Base-by-base conservation (phyloP, 1,139 yeast genomes). In the Schwanniomyces etchellsii region DNA sequence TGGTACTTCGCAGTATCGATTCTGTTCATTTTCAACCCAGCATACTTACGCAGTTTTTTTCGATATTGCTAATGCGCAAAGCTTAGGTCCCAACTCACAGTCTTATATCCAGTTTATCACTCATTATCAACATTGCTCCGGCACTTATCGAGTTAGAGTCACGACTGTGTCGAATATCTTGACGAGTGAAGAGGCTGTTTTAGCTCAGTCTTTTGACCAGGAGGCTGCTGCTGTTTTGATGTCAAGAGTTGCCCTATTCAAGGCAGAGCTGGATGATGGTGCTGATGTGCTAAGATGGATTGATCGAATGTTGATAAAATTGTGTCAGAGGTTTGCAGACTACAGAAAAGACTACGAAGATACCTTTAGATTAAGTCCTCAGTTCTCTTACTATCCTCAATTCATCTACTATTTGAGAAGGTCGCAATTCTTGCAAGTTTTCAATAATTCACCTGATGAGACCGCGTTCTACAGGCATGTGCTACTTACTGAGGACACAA, bases 391-490 rank as follows among this genome's bases (percentile, higher is more conserved):
- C 55, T 84, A 85, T 54, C 98, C 98, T 28, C 97, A 91, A 61
- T 91, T 91, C 52, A 85, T 91, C 65, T 91, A 85, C 61, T 94
- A 91, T 57, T 73, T 91, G 63, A 82, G 98, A 66, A 81, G 98
- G 61, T 86, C 96, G 2, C 97, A 89, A 62, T 91, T 91, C 60
- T 70, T 91, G 55, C 96, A 89, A 57, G 96, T 89, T 33, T 91
- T 91, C 69, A 91, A 91, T 62, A 89, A 91, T 60, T 89, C 97
- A 13, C 98, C 98, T 1, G 98, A 91, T 66, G 98, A 91, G 68
- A 89, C 98, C 32, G 96, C 97, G 23, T 91, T 88, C 58, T 89
- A 89, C 64, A 80, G 96, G 55, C 97, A 91, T 57, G 85, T 88
- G 24, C 74, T 91, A 53, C 74, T 86, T 50, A 79, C 89, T 42